Percentiles rank a stretch among this genome's conserved stretches.
phyloP scores from a whole-genome alignment of 768 basidiomycete species.

The Leccinellum rugosiceps region DNA sequence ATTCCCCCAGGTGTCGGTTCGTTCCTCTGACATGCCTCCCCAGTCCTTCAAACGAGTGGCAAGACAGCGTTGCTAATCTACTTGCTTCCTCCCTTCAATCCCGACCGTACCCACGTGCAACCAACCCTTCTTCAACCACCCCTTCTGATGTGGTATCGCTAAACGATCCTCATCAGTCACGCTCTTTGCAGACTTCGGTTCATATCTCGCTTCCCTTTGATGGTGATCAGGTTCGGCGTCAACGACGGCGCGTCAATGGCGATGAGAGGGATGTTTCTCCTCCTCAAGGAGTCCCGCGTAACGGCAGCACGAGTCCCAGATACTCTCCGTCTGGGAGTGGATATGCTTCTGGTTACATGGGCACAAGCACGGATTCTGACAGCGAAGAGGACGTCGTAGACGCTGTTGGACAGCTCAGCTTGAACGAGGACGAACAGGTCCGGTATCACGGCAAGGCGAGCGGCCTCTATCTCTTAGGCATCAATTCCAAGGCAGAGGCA shows the following conservation, averaged over 20 bases:
- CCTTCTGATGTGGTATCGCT: constrained; percentile 8
- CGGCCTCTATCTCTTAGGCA: constrained; percentile 70
- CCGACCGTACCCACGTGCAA: not conserved
- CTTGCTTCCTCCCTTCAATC: constrained; percentile 23
- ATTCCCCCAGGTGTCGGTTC: not conserved
- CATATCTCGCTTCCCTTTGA: constrained; percentile 10
- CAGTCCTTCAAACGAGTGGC: constrained; percentile 84
- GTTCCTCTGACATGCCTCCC: constrained; percentile 3
- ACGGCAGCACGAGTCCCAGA: constrained; percentile 17
- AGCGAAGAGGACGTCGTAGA: constrained; percentile 52
- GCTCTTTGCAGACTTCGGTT: too few species aligned
- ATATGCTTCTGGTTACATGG: constrained; percentile 26
- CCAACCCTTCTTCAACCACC: not conserved
- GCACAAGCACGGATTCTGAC: constrained; percentile 32
- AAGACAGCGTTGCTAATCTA: constrained; percentile 52
- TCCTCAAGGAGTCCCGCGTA: constrained; percentile 8
- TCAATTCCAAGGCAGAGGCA: constrained; percentile 56
- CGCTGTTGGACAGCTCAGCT: constrained; percentile 79
- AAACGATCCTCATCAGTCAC: constrained; percentile 11
- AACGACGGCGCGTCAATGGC: constrained; percentile 45
- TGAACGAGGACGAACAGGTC: constrained; percentile 86
- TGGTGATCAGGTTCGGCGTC: constrained; percentile 40
- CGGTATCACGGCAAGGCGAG: constrained; percentile 85
- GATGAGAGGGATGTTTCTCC: constrained; percentile 10
- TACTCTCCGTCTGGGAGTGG: constrained; percentile 21